Base-by-base conservation (phyloP, 352 stramenopile genomes). In the Blastocystis sp. region DNA sequence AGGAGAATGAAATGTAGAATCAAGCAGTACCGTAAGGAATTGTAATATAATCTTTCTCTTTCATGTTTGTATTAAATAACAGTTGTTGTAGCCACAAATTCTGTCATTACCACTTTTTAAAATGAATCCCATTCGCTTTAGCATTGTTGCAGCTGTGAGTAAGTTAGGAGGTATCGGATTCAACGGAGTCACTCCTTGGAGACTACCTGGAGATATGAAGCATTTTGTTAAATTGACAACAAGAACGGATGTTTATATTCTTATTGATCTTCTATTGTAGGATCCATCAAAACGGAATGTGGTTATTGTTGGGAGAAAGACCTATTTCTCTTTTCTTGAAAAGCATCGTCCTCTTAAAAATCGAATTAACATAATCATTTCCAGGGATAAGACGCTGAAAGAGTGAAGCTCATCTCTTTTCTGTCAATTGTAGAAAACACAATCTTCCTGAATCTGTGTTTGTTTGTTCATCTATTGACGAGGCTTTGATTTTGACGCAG, bases 221-320 rank as follows among this genome's bases (percentile, higher is more conserved):
- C 95, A 97, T 90, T 99, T 99, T 92, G 96, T 97, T 47, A 90
- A 95, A 56, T 91, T 98, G 2, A 88, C 54, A 0, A 63, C 88
- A n/a, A 64, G 53, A 8, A 88, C 77, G 13, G 23, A 6, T n/a
- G 77, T 88, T 76, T 29, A 37, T 43, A 13, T 69, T n/a, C 29
- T 77, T 9, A 61, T 39, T 61, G 47, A 88, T 7, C 70, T 43
- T 34, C 43, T 76, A 75, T 23, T 75, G 56, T 88, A 88, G 77
- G 87, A 88, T 55, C 13, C 87, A 0, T 2, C 23, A 66, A 90
- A 90, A 54, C 93, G 95, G 63, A 94, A 99, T 93, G 97, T 96
- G 0, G 97, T 99, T 45, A 97, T 99, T 91, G 99, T 99, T 97
- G 97, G 97, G 18, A 94, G 97, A 61, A 99, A 98, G 92, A 99